phyloP scores from a whole-genome alignment of 768 basidiomycete species.

The Amylocystis lapponica region DNA sequence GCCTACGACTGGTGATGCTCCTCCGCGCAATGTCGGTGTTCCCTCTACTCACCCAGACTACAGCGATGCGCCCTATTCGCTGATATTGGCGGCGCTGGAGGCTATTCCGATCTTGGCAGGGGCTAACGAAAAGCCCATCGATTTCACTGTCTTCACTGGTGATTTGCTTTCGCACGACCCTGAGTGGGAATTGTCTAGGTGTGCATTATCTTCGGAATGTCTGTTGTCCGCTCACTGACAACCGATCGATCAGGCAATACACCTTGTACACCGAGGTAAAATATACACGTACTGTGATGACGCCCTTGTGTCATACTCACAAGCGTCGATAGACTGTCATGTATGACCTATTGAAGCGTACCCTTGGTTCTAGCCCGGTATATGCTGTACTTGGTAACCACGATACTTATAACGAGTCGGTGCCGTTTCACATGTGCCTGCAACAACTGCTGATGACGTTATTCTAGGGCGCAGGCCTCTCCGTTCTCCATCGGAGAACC shows the following conservation, averaged over 20 bases:
- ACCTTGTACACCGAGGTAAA: slow-evolving; percentile 59
- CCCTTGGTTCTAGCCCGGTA: slow-evolving; percentile 62
- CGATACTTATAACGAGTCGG: slow-evolving; percentile 64
- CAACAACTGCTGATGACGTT: neutral
- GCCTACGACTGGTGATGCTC: slow-evolving; percentile 45
- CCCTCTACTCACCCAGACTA: too few species aligned
- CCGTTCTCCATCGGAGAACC: slow-evolving; percentile 49
- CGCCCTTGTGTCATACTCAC: neutral
- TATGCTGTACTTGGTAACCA: slow-evolving; percentile 77
- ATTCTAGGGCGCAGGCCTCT: slow-evolving; percentile 50
- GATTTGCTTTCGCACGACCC: slow-evolving; percentile 72
- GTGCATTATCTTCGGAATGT: slow-evolving; percentile 12
- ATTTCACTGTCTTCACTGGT: slow-evolving; percentile 65
- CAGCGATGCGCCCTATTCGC: slow-evolving; percentile 60
- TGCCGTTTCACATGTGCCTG: neutral
- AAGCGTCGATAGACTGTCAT: slow-evolving; percentile 42
- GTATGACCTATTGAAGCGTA: slow-evolving; percentile 60
- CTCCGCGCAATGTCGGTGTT: neutral
- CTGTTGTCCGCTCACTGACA: neutral
- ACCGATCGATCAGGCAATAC: slow-evolving; percentile 39
- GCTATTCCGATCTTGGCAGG: slow-evolving; percentile 63
- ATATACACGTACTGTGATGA: neutral
- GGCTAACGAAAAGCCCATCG: slow-evolving; percentile 55
- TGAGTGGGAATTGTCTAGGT: slow-evolving; percentile 58
- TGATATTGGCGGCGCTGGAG: slow-evolving; percentile 54